Conservation (phyloP, 2,329 filamentous ascomycete genomes). For the Calonectria leucothoes region DNA sequence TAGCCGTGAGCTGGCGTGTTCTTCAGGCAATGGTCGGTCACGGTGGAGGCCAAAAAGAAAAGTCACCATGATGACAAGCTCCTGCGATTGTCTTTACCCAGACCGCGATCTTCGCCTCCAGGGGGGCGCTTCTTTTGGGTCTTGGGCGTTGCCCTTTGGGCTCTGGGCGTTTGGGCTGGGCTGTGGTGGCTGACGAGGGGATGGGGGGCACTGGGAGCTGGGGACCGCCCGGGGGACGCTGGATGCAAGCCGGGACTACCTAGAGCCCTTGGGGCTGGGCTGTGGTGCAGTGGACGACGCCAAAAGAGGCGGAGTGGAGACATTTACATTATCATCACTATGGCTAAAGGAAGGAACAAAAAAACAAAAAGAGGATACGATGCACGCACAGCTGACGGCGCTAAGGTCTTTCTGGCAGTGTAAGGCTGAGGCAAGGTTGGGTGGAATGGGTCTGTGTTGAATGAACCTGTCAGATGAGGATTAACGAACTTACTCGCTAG, state of each 20-base stretch:
- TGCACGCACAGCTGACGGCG: slow-evolving; percentile 34
- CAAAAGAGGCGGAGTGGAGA: slow-evolving; percentile 29
- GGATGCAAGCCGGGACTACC: background rate
- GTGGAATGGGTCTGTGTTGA: slow-evolving; percentile 4
- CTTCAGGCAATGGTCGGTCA: background rate
- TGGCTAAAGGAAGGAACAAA: slow-evolving; percentile 3
- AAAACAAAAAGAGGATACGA: background rate
- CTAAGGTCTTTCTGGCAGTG: slow-evolving; percentile 35
- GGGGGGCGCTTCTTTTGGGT: background rate
- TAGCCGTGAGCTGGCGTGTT: background rate
- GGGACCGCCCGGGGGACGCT: slow-evolving; percentile 8
- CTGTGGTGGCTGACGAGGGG: slow-evolving; percentile 37
- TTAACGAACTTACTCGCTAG: background rate
- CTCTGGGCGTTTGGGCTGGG: slow-evolving; percentile 23
- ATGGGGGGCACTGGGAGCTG: slow-evolving; percentile 25
- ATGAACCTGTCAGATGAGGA: slow-evolving; percentile 18
- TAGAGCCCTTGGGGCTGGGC: slow-evolving; percentile 6
- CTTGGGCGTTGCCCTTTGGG: slow-evolving; percentile 15
- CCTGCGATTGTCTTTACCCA: background rate
- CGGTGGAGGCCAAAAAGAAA: background rate
- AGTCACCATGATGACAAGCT: background rate
- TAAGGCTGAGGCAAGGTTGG: slow-evolving; percentile 40
- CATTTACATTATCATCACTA: background rate
- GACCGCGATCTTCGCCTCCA: background rate
- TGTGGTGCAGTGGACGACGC: background rate